Percentiles rank a stretch among this genome's conserved stretches.
These are phyloP conservation scores for Pisolithus thermaeus DNA, from an alignment of 1,284 basidiomycete genomes.

Conservation along the genomic window DNA sequence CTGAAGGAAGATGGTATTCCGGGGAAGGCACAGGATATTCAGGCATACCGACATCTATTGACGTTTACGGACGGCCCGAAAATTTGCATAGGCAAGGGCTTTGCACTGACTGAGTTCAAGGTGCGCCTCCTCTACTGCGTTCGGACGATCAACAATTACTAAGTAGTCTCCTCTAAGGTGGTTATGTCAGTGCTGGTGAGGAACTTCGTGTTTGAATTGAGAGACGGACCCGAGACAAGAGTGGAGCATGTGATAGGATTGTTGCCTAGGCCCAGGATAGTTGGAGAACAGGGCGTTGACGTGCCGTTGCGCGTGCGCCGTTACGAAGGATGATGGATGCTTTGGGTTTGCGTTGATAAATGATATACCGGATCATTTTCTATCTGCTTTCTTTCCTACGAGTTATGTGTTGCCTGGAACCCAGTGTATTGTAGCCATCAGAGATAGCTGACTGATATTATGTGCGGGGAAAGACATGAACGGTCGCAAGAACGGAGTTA, in stretches of 20 bases:
- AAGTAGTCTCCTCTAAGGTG: constrained; percentile 26
- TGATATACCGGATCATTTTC: too few relatives aligned
- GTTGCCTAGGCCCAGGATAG: constrained; percentile 38
- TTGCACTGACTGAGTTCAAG: constrained; percentile 36
- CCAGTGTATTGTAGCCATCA: too few relatives aligned
- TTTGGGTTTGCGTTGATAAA: too few relatives aligned
- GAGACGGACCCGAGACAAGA: constrained; percentile 33
- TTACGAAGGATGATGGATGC: neutral
- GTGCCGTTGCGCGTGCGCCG: constrained; percentile 36
- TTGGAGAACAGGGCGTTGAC: constrained; percentile 33
- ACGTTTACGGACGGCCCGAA: constrained; percentile 47
- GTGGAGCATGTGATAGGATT: constrained; percentile 32
- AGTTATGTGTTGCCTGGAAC: too few relatives aligned
- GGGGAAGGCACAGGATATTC: constrained; percentile 29
- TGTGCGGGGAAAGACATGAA: too few relatives aligned
- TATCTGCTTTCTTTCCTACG: too few relatives aligned
- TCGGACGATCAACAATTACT: neutral
- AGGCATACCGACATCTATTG: constrained; percentile 38
- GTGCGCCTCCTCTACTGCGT: constrained; percentile 1
- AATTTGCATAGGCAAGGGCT: constrained; percentile 39
- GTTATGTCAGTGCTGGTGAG: constrained; percentile 40
- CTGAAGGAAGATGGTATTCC: constrained; percentile 10
- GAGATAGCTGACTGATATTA: too few relatives aligned
- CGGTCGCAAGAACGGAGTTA: too few relatives aligned
- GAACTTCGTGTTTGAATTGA: constrained; percentile 40